Conservation (phyloP, 1,139 yeast genomes). For the Sugiyamaella novakii region DNA sequence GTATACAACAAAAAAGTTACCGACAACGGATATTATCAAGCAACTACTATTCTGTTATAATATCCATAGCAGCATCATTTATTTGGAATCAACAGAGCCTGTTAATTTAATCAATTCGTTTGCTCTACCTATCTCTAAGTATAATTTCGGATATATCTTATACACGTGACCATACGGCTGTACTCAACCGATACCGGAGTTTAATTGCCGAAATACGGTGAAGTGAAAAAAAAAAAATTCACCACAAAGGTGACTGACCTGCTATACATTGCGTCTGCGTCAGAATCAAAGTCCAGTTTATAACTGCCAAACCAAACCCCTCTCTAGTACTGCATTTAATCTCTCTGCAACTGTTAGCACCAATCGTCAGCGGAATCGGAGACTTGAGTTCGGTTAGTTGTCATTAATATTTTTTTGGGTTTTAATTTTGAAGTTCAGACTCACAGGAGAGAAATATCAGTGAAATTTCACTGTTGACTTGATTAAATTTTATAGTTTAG, state of each 20-base stretch:
- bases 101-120: too few species aligned
- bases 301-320: not conserved
- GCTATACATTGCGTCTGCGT: slow-evolving; percentile 13
- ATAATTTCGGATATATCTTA: too few species aligned
- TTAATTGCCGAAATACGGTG: slow-evolving; percentile 9
- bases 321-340: not conserved
- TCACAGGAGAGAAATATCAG: too few species aligned
- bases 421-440: too few species aligned
- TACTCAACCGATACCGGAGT: slow-evolving; percentile 15
- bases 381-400: not conserved
- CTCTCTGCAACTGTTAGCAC: slow-evolving; percentile 2
- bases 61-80: too few species aligned
- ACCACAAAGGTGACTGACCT: slow-evolving; percentile 10
- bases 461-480: too few species aligned
- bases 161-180: slow-evolving; percentile 6
- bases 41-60: too few species aligned
- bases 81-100: too few species aligned
- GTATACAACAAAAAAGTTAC: too few species aligned
- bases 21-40: too few species aligned
- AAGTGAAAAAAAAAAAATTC: slow-evolving; percentile 12
- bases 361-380: slow-evolving; percentile 4
- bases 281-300: not conserved
- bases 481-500: not conserved
- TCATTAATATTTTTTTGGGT: too few species aligned
- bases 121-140: too few species aligned